phyloP scores from a whole-genome alignment of 352 stramenopile genomes.

The Globisporangium solare region DNA sequence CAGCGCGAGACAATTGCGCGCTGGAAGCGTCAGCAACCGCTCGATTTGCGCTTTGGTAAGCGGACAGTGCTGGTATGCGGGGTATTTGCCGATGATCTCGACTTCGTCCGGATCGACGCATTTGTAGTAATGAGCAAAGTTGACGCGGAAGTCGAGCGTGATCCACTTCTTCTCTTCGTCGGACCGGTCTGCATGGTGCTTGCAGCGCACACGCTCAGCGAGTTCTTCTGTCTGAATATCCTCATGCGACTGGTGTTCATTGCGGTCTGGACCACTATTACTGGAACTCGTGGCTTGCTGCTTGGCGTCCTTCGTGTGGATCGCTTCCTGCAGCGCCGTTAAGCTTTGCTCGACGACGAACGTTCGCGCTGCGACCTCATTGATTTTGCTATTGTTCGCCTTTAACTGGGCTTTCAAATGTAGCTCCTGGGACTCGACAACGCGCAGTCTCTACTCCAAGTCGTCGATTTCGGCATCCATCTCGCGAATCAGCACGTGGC shows the following conservation, averaged over 20 bases:
- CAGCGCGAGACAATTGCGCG: constrained; percentile 60
- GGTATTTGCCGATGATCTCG: constrained; percentile 51
- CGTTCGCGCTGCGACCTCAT: constrained; percentile 32
- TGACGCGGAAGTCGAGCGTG: constrained; percentile 49
- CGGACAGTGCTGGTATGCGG: constrained; percentile 42
- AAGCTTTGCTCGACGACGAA: constrained; percentile 36
- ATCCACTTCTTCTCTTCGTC: constrained; percentile 69
- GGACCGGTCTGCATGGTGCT: constrained; percentile 38
- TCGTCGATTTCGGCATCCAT: constrained; percentile 29
- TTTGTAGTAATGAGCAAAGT: constrained; percentile 74
- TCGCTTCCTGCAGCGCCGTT: constrained; percentile 20
- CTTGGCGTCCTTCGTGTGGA: constrained; percentile 10
- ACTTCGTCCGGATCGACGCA: constrained; percentile 38
- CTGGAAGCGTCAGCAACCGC: constrained; percentile 47
- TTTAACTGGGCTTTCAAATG: constrained; percentile 12
- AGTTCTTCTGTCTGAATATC: constrained; percentile 12
- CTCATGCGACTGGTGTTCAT: not conserved
- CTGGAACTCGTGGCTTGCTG: not conserved
- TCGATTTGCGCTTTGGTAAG: constrained; percentile 44
- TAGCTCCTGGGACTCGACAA: constrained; percentile 2
- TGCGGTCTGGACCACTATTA: too few species aligned
- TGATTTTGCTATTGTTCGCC: constrained; percentile 21
- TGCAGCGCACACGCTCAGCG: constrained; percentile 39
- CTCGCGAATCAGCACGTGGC: constrained; percentile 38
- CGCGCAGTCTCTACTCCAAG: constrained; percentile 19